A percentile compares a stretch with the other conserved stretches of the same genome.
These are phyloP conservation scores for Nicotiana attenuata DNA, from an alignment of 257 asterid species.

Conservation along the genomic window DNA sequence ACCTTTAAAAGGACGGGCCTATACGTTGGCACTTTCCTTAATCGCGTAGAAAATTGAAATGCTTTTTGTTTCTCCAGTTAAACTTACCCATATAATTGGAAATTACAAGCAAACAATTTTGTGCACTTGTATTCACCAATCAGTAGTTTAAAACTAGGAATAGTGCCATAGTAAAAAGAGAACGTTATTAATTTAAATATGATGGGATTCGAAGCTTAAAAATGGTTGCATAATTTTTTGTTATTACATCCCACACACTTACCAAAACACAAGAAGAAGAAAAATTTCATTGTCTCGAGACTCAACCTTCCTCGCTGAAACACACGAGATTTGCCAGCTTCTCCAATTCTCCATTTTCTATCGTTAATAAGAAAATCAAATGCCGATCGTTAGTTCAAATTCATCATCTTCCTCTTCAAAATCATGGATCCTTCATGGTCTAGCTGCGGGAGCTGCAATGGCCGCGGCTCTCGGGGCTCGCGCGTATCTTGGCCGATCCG, in stretches of 20 bases:
- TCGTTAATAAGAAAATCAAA: background rate
- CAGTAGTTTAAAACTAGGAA: no score
- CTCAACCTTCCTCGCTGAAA: background rate
- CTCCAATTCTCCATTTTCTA: background rate
- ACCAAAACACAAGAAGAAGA: no score
- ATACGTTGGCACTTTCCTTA: no score
- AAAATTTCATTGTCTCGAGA: background rate
- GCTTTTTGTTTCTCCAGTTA: no score
- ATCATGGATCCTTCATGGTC: constrained; percentile 47
- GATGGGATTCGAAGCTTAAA: no score
- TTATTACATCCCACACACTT: background rate
- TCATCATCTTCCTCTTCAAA: constrained; percentile 30
- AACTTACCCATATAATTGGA: no score
- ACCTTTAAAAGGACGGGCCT: no score
- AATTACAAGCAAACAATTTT: no score
- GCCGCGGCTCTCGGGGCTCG: constrained; percentile 63
- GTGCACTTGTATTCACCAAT: no score
- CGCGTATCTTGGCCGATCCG: constrained; percentile 50
- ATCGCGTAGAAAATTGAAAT: no score
- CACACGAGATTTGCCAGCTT: background rate
- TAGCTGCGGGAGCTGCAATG: constrained; percentile 46
- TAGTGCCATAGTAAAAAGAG: no score
- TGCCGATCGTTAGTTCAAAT: constrained; percentile 37
- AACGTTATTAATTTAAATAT: no score
- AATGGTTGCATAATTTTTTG: background rate